Percentiles rank a stretch among this genome's conserved stretches.
phyloP scores from a whole-genome alignment of 139 green algal species.

The Chlorokybus atmophyticus region DNA sequence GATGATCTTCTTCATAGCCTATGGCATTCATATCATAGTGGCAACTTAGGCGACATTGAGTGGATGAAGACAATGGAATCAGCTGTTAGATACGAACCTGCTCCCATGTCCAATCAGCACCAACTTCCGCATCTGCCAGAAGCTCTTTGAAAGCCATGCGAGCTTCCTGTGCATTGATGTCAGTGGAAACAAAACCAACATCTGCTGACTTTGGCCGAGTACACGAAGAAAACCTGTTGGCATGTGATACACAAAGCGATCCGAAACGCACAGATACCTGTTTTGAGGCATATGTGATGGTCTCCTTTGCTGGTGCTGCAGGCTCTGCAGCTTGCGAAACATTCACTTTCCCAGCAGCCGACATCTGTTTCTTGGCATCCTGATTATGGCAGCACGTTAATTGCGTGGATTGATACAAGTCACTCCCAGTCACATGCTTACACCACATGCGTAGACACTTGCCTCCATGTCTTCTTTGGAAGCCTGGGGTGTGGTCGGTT shows the following conservation, averaged over 20 bases:
- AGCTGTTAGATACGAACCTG: too few relatives aligned
- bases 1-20: conserved; percentile 19
- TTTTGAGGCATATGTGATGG: conserved; percentile 18
- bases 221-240: too few relatives aligned
- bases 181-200: not conserved
- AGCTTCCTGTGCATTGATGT: conserved; percentile 44
- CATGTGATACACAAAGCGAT: too few relatives aligned
- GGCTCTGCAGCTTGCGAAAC: conserved; percentile 13
- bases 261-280: not conserved
- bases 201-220: not conserved
- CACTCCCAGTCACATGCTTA: too few relatives aligned
- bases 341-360: conserved; percentile 21
- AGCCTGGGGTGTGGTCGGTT: too few relatives aligned
- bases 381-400: too few relatives aligned
- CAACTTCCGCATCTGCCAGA: conserved; percentile 42
- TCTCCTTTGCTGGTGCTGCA: not conserved
- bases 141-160: conserved; percentile 87
- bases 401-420: too few relatives aligned
- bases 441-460: too few relatives aligned
- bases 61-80: too few relatives aligned
- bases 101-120: conserved; percentile 56
- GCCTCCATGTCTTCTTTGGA: too few relatives aligned
- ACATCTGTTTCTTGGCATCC: conserved; percentile 18
- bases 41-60: too few relatives aligned
- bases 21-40: too few relatives aligned